Base-by-base conservation (phyloP, 2,329 filamentous ascomycete species). In the Dothistroma pini region DNA sequence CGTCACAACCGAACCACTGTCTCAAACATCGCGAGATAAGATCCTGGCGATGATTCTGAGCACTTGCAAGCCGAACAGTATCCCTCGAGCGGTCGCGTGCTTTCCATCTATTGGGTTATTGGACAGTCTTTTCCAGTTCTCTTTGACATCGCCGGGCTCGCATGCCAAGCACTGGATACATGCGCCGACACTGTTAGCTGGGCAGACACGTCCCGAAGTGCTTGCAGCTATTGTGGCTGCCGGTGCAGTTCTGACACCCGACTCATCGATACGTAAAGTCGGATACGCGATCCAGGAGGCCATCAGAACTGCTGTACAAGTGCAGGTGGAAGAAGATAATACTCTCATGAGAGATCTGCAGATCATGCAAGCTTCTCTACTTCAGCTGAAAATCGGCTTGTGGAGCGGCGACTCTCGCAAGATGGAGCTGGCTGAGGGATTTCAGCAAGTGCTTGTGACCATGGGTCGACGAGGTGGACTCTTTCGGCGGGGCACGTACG, bases 1-100 rank as follows among this genome's bases (percentile, higher is more conserved):
- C 31, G 75, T 77, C 1, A 76, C 76, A 5, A 72, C 72, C 47
- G 78, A 80, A 59, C 75, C 74, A 35, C 66, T 80, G 3, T 71
- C 74, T 19, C 74, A 75, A 49, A 75, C 73, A 2, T 76, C 76
- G 21, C 74, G 79, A 32, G 88, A 91, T 71, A 81, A 81, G 52
- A 81, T 89, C 1, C 76, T 91, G 58, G 86, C 83, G 11, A 80
- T 89, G 60, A 83, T 90, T 1, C 75, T 90, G 38, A 79, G 81
- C 54, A 85, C 82, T 4, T 87, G 83, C 66, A 82, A 81, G 52
- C 75, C 75, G 0, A 68, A 82, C 73, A 75, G 81, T 74, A 74
- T 81, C 70, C 61, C 81, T 78, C 54, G 71, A 53, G 83, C 85
- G 21, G 84, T 81, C 19, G 82, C 80, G 1, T 86, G 86, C 0